phyloP scores from a whole-genome alignment of 2,329 filamentous ascomycete species.

The Amesomyces nigricolor region DNA sequence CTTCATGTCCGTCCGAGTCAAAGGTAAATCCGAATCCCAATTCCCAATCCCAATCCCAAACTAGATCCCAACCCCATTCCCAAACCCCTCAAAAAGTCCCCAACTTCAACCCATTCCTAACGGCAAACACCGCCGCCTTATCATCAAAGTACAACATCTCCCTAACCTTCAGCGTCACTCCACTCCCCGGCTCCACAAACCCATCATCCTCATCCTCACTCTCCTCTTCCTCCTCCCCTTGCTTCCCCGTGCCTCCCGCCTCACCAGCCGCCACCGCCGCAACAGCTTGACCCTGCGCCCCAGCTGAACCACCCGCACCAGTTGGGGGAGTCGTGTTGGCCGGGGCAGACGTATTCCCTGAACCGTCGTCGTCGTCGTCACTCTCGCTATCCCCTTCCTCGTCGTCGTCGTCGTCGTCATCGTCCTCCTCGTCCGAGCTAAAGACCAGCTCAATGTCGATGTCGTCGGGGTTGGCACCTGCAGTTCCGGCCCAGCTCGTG shows the following conservation, averaged over 20 bases:
- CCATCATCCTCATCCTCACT: slow-evolving; percentile 43
- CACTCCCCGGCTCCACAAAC: slow-evolving; percentile 41
- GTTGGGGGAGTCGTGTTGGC: too few species aligned
- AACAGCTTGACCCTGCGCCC: too few species aligned
- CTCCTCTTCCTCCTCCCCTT: slow-evolving; percentile 15
- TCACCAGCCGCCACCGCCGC: too few species aligned
- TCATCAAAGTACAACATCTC: slow-evolving; percentile 85
- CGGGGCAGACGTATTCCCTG: too few species aligned
- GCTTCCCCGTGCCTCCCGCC: too few species aligned
- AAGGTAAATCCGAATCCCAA: background rate
- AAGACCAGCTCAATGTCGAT: slow-evolving; percentile 30
- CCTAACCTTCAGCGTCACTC: slow-evolving; percentile 55
- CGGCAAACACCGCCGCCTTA: slow-evolving; percentile 74
- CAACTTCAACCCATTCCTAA: slow-evolving; percentile 53
- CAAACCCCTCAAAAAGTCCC: background rate
- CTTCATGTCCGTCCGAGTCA: too few species aligned
- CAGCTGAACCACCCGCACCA: too few species aligned
- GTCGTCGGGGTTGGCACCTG: slow-evolving; percentile 27
- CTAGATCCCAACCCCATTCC: background rate
- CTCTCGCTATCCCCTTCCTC: slow-evolving; percentile 24
- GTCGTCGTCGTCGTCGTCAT: background rate
- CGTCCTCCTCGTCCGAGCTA: slow-evolving; percentile 13
- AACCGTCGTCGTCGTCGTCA: slow-evolving; percentile 43
- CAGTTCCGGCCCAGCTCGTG: slow-evolving; percentile 25
- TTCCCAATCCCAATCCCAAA: background rate